A percentile compares a stretch with the other conserved stretches of the same genome.
phyloP scores from a whole-genome alignment of 768 basidiomycete species.

The Strobilomyces confusus region DNA sequence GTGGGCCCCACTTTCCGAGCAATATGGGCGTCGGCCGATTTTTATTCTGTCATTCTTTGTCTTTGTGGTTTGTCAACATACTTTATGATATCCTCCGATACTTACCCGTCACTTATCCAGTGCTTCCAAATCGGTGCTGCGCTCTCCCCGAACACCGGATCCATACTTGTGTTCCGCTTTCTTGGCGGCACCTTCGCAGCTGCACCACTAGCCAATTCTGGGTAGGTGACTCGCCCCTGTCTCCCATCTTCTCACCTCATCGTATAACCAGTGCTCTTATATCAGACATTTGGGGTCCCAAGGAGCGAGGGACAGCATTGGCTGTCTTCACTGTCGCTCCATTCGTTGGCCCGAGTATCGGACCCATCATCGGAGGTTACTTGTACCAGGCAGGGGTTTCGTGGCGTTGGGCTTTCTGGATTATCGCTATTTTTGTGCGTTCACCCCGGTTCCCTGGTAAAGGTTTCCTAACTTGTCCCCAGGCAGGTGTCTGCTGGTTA shows the following conservation, averaged over 20 bases:
- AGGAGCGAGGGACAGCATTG: constrained; percentile 59
- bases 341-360: constrained; percentile 63
- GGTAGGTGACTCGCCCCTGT: constrained; percentile 33
- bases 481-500: constrained; percentile 49
- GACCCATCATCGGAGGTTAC: constrained; percentile 51
- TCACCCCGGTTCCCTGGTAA: not conserved
- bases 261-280: constrained; percentile 41
- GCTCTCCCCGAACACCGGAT: constrained; percentile 53
- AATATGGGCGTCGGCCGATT: constrained; percentile 56
- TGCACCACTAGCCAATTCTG: constrained; percentile 65
- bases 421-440: constrained; percentile 53
- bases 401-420: constrained; percentile 71
- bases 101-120: constrained; percentile 24
- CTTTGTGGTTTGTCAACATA: constrained; percentile 41
- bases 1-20: constrained; percentile 55
- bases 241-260: not conserved
- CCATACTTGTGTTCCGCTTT: constrained; percentile 67
- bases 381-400: constrained; percentile 36
- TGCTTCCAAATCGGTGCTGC: constrained; percentile 63
- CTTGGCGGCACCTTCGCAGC: constrained; percentile 68
- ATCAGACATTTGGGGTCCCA: constrained; percentile 60
- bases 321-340: constrained; percentile 62
- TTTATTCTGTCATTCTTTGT: constrained; percentile 54
- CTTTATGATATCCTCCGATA: not conserved
- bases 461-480: not conserved